A percentile compares a stretch with the other conserved stretches of the same genome.
phyloP scores from a whole-genome alignment of 192 early-diverging fungal genomes.

The Entomortierella lignicola region DNA sequence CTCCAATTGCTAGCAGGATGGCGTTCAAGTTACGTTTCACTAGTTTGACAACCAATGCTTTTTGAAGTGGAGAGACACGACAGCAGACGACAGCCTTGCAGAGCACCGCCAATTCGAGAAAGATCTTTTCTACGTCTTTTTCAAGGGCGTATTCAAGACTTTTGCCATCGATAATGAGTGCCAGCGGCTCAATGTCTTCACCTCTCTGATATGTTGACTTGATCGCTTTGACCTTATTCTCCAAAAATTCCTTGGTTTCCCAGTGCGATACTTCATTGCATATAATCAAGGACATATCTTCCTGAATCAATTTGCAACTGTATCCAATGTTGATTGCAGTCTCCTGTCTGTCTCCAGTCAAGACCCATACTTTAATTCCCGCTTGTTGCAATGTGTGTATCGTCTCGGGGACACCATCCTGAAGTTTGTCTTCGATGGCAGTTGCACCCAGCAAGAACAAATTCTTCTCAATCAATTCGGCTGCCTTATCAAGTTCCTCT shows the following conservation, averaged over 20 bases:
- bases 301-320: slow-evolving; percentile 94
- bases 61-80: slow-evolving; percentile 97
- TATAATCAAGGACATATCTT: slow-evolving; percentile 95
- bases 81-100: slow-evolving; percentile 98
- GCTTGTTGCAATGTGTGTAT: slow-evolving; percentile 96
- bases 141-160: slow-evolving; percentile 94
- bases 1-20: slow-evolving; percentile 96
- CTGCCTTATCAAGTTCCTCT: slow-evolving; percentile 89
- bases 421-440: slow-evolving; percentile 98
- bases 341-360: slow-evolving; percentile 98
- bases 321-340: slow-evolving; percentile 99
- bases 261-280: slow-evolving; percentile 92
- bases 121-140: slow-evolving; percentile 80
- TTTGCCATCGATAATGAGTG: slow-evolving; percentile 95
- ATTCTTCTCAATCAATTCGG: slow-evolving; percentile 95
- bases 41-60: slow-evolving; percentile 96
- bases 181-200: slow-evolving; percentile 71
- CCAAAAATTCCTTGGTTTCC: slow-evolving; percentile 93
- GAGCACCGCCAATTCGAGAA: slow-evolving; percentile 90
- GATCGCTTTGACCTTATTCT: slow-evolving; percentile 87
- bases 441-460: slow-evolving; percentile 94
- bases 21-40: slow-evolving; percentile 92
- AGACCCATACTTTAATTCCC: slow-evolving; percentile 96
- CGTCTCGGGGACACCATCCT: slow-evolving; percentile 98
- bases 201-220: slow-evolving; percentile 61